Evolutionary conservation across 1,139 yeast species (phyloP), one percentile per base, ranked within the genome.

Genomic region (Hemisphaericaspora xylanilytica): DNA sequence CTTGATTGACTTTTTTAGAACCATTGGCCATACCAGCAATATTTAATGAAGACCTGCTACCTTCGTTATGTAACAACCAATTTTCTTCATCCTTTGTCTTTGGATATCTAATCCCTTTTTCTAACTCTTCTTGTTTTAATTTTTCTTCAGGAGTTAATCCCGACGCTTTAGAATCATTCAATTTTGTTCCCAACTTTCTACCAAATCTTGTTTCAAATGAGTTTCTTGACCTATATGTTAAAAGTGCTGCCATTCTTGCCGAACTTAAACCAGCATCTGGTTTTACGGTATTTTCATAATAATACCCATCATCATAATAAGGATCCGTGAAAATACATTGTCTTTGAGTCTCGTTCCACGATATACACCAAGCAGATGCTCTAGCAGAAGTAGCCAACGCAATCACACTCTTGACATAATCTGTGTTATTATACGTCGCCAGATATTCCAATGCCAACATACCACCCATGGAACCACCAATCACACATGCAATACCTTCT

Each of bases 391-490:
- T 90, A 2, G 98, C 98, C 41, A 92, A 67, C 0, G 97, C 95
- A 16, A 92, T 81, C 18, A 87, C 71, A 27, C 78, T 67, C 43
- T 75, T 75, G 14, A 92, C 95, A 54, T 80, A 92, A 3, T 70
- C 75, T 2, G 73, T 64, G n/a, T 87, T 85, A 49, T 78, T 85
- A 55, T 79, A 85, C 2, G 85, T 81, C 54, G 74, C 61, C 10
- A 73, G 69, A 73, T 90, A 92, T 59, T 92, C 98, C 48, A 92
- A 65, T 0, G 92, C 90, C 38, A 89, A 66, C 98, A 92, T 92
- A n/a, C 98, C 98, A 28, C 98, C 98, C 98, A 92, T 92, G 21
- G 97, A 90, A 0, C 98, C 98, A 22, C 98, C 98, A 41, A 92
- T 78, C 4, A 86, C 95, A 36, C 84, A 78, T 1, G 97, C 97